A percentile compares a stretch with the other conserved stretches of the same genome.
Conservation (phyloP, 495 filamentous ascomycete species). For the Aspergillus sclerotioniger region DNA sequence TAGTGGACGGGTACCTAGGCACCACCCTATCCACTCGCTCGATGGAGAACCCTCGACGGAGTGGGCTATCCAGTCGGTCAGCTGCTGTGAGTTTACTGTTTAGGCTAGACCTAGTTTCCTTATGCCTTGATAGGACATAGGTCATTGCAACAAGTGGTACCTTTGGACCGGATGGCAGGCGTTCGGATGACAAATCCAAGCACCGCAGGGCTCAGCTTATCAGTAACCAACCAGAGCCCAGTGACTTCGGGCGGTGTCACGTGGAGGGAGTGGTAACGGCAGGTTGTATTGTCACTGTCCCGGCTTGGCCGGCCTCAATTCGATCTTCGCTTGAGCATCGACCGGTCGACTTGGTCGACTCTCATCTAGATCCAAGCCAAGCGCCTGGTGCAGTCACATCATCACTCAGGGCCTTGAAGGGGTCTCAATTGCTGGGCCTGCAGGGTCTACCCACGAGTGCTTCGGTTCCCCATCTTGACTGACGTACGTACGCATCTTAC, state of each 20-base stretch:
- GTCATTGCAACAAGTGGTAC: not conserved
- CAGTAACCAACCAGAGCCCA: conserved; percentile 15
- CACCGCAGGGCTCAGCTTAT: conserved; percentile 10
- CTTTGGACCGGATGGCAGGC: not conserved
- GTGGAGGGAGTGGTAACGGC: not conserved
- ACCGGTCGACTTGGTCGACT: not conserved
- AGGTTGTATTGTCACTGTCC: not conserved
- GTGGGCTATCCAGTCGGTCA: not conserved
- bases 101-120: not conserved
- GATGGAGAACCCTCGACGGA: not conserved
- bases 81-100: not conserved
- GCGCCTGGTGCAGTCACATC: not conserved
- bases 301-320: not conserved
- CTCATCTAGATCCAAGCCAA: not conserved
- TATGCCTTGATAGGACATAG: not conserved
- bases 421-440: not conserved
- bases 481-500: conserved; percentile 1
- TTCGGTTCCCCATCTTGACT: not conserved
- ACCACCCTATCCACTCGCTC: not conserved
- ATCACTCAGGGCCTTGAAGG: not conserved
- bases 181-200: conserved; percentile 1
- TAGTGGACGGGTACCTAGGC: not conserved
- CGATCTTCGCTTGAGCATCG: not conserved
- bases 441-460: not conserved
- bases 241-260: conserved; percentile 3